Conservation (phyloP, 345 rosid genomes). For the Cardiospermum halicacabum region DNA sequence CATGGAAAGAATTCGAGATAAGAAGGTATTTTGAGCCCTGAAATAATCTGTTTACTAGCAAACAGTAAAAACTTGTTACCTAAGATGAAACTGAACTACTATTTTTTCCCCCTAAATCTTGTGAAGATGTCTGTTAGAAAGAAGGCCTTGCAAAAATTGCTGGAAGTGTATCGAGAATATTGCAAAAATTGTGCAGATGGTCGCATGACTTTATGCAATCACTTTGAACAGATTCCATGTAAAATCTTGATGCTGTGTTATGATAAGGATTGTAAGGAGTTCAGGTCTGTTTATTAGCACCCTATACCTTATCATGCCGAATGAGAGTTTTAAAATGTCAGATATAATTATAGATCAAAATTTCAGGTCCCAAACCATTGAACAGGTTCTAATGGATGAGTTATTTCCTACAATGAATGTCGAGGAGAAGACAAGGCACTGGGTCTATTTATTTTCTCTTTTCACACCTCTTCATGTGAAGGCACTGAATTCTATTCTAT, state of each 20-base stretch:
- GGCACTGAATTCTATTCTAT: conserved; percentile 61
- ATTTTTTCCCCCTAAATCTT: conserved; percentile 15
- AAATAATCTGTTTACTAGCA: conserved; percentile 1
- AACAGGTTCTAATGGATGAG: conserved; percentile 61
- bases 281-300: conserved; percentile 43
- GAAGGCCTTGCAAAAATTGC: conserved; percentile 71
- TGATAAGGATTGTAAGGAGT: conserved; percentile 72
- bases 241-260: conserved; percentile 73
- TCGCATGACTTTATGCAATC: conserved; percentile 42
- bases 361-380: conserved; percentile 73
- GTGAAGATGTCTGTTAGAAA: conserved; percentile 79
- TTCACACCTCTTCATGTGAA: conserved; percentile 61
- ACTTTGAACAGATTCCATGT: conserved; percentile 83
- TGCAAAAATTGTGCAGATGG: conserved; percentile 73
- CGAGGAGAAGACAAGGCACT: conserved; percentile 65
- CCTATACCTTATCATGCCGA: conserved; percentile 10
- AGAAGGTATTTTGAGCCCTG: conserved; percentile 53
- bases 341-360: conserved; percentile 6
- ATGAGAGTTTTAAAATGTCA: neutral
- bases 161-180: conserved; percentile 75
- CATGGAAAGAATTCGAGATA: conserved; percentile 86
- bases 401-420: conserved; percentile 62
- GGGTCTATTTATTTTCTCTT: conserved; percentile 74
- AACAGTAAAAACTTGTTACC: neutral
- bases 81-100: conserved; percentile 11